Base-by-base conservation (phyloP, 2,329 filamentous ascomycete genomes). In the Myriosclerotinia curreyana region DNA sequence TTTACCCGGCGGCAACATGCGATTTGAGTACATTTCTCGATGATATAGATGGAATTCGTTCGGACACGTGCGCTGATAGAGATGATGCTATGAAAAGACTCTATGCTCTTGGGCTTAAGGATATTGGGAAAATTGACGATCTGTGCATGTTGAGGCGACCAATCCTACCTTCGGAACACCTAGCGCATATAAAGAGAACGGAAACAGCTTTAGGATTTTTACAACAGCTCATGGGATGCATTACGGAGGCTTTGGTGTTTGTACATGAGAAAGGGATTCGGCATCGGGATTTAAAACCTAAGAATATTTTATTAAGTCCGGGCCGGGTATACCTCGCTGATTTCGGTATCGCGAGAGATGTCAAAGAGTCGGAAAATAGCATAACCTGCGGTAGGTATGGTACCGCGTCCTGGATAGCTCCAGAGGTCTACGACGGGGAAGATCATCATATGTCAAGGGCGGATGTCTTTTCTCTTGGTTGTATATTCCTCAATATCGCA, bases 321-420 rank as follows among this genome's bases (percentile, higher is more conserved):
- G 76, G 77, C 7, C 74, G 77, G 11, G 79, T 82, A 11, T 81
- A 81, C 64, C 73, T 81, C 17, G 78, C 79, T 28, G 80, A 82
- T 68, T 82, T 82, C 72, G 80, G 79, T 44, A 80, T 82, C 31
- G 79, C 80, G 15, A 74, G 76, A 60, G 79, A 82, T 56, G 78
- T 82, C 17, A 77, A 76, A 56, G 77, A 76, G 50, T 75, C 76
- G 31, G 79, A 81, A 12, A 75, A 79, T 56, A 81, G 78, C 8
- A 79, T 76, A 62, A 81, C 79, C 0, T 75, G 77, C 38, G 77
- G 77, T 0, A 64, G 72, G 54, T 64, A 34, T 12, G 76, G 77
- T 5, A 80, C 80, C 0, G 75, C 75, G 22, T 79, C 76, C 55
- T 82, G 79, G 79, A 75, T 76, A 14, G 79, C 79, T 0, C 80